Evolutionary conservation across 2,329 filamentous ascomycete species (phyloP).

Genomic region (Xylaria sp.): DNA sequence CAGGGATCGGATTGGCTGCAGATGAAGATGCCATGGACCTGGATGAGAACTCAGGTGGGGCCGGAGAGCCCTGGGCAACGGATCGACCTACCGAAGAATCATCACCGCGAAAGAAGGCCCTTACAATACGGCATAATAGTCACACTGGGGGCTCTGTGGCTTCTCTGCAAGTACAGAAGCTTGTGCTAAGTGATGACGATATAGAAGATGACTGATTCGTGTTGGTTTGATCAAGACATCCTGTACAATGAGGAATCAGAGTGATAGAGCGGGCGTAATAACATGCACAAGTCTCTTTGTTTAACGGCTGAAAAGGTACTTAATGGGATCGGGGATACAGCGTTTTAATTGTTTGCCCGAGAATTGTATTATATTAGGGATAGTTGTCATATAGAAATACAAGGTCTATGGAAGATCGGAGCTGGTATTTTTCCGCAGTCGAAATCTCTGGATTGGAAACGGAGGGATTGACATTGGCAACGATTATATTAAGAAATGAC

Average conservation of each 20-base stretch:
- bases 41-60: slow-evolving; percentile 55
- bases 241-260: neutral
- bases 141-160: slow-evolving; percentile 41
- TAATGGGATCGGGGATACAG: neutral
- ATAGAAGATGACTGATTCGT: slow-evolving; percentile 72
- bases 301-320: neutral
- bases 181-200: slow-evolving; percentile 84
- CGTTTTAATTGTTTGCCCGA: neutral
- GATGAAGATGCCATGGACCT: slow-evolving; percentile 48
- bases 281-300: neutral
- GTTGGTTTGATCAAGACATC: slow-evolving; percentile 17
- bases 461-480: too few relatives aligned
- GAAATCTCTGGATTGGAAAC: too few relatives aligned
- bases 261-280: neutral
- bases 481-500: too few relatives aligned
- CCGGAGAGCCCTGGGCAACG: slow-evolving; percentile 66
- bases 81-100: slow-evolving; percentile 67
- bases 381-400: neutral
- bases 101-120: slow-evolving; percentile 59
- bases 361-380: neutral
- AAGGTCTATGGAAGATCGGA: neutral
- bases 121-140: slow-evolving; percentile 51
- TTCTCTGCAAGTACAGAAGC: slow-evolving; percentile 63
- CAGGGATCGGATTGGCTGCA: slow-evolving; percentile 59
- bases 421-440: neutral